phyloP scores from a whole-genome alignment of 768 basidiomycete genomes.

The Candolleomyces efflorescens region DNA sequence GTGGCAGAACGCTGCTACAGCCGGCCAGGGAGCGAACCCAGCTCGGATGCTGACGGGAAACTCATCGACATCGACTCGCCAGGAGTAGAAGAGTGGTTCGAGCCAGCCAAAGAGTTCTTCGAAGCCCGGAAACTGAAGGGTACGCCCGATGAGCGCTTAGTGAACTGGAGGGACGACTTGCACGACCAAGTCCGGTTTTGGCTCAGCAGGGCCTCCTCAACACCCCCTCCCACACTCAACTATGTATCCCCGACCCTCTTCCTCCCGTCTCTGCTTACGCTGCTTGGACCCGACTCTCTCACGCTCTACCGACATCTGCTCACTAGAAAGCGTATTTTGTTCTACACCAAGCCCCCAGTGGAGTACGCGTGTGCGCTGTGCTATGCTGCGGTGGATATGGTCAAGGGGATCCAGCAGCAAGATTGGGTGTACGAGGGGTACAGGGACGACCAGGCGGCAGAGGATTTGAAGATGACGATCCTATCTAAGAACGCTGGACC shows the following conservation, averaged over 20 bases:
- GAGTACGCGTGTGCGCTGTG: conserved; percentile 76
- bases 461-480: neutral
- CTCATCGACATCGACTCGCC: neutral
- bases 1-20: conserved; percentile 52
- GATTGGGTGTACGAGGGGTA: conserved; percentile 19
- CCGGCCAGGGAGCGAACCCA: conserved; percentile 38
- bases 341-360: conserved; percentile 77
- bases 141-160: conserved; percentile 47
- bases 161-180: conserved; percentile 65
- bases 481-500: conserved; percentile 40
- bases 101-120: conserved; percentile 58
- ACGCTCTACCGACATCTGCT: conserved; percentile 80
- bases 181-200: conserved; percentile 38
- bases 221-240: conserved; percentile 21
- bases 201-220: neutral
- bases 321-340: conserved; percentile 68
- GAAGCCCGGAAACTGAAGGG: conserved; percentile 12
- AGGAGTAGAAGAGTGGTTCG: conserved; percentile 16
- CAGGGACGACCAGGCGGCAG: conserved; percentile 1
- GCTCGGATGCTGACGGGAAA: conserved; percentile 26
- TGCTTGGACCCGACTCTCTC: conserved; percentile 73
- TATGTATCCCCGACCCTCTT: conserved; percentile 51
- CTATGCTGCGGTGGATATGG: conserved; percentile 55
- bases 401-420: conserved; percentile 35
- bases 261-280: conserved; percentile 69